Conservation (phyloP, 2,329 filamentous ascomycete genomes). For the Didymella exigua region DNA sequence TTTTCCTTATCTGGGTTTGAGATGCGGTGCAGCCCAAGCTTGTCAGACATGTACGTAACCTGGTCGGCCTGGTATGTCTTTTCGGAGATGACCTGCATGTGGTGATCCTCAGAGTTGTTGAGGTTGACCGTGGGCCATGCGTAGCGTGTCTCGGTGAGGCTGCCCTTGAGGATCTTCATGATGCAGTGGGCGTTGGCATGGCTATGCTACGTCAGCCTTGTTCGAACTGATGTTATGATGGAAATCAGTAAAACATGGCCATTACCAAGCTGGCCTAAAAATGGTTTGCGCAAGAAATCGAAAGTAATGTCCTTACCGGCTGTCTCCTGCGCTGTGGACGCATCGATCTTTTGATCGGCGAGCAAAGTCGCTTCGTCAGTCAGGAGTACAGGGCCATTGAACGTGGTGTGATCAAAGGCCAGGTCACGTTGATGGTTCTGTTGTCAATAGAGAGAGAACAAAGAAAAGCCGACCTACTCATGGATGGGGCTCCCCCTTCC, state of each 20-base stretch:
- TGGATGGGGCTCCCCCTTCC: slow-evolving; percentile 84
- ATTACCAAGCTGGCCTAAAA: not conserved
- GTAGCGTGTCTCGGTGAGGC: slow-evolving; percentile 81
- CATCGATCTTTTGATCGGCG: slow-evolving; percentile 38
- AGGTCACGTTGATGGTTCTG: slow-evolving; percentile 48
- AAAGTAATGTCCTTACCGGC: slow-evolving; percentile 31
- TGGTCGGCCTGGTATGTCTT: slow-evolving; percentile 71
- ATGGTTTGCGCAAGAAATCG: slow-evolving; percentile 7
- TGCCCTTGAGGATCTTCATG: slow-evolving; percentile 84
- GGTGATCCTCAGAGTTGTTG: slow-evolving; percentile 55
- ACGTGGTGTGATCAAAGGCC: not conserved
- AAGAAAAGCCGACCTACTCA: slow-evolving; percentile 56
- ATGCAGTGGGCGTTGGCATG: slow-evolving; percentile 81
- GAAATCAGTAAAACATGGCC: not conserved
- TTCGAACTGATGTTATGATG: not conserved
- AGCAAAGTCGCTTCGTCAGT: slow-evolving; percentile 38
- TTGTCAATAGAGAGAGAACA: slow-evolving; percentile 18
- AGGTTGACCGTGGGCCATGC: slow-evolving; percentile 65
- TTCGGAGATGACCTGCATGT: slow-evolving; percentile 69
- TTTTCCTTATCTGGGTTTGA: slow-evolving; percentile 73
- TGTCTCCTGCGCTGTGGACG: slow-evolving; percentile 35
- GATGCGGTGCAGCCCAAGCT: slow-evolving; percentile 84
- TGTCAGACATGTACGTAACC: slow-evolving; percentile 89
- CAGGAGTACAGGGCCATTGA: slow-evolving; percentile 28
- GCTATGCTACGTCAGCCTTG: slow-evolving; percentile 25